phyloP scores from a whole-genome alignment of 164 flowering plant genomes.

The Dillenia turbinata region DNA sequence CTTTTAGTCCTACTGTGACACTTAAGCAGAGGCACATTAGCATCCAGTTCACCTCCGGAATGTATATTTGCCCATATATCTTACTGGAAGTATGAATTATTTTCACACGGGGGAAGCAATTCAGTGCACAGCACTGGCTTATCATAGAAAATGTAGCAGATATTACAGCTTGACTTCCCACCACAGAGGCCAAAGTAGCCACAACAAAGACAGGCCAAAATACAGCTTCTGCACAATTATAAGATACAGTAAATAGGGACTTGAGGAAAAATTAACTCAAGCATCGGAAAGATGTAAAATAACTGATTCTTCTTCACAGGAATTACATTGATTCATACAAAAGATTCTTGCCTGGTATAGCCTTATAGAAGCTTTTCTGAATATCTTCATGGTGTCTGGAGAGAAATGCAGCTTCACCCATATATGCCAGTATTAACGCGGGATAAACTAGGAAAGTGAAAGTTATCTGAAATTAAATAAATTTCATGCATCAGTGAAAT shows the following conservation, averaged over 20 bases:
- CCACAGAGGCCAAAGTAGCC: conserved; percentile 62
- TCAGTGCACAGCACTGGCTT: conserved; percentile 62
- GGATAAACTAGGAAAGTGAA: conserved; percentile 68
- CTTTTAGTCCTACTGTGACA: conserved; percentile 57
- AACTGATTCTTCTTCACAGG: too few relatives aligned
- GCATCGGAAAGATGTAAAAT: too few relatives aligned
- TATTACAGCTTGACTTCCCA: conserved; percentile 76
- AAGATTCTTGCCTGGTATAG: conserved; percentile 59
- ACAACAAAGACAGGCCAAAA: conserved; percentile 74
- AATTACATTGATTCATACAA: neutral
- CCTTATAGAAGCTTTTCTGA: conserved; percentile 57
- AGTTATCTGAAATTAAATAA: conserved; percentile 39
- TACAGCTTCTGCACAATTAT: conserved; percentile 40
- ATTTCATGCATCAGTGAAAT: too few relatives aligned
- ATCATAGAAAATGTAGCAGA: conserved; percentile 72
- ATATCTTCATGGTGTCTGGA: conserved; percentile 55
- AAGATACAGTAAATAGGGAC: neutral
- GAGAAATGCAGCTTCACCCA: conserved; percentile 70
- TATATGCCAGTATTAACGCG: conserved; percentile 59
- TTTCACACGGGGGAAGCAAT: conserved; percentile 70
- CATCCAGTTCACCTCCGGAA: conserved; percentile 73
- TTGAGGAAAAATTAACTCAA: too few relatives aligned
- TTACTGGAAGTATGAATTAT: conserved; percentile 60
- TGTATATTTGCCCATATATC: conserved; percentile 66
- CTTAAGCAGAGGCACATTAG: conserved; percentile 63